These are phyloP conservation scores for Phytophthora melonis DNA, from an alignment of 352 stramenopile species.

Conservation along the genomic window DNA sequence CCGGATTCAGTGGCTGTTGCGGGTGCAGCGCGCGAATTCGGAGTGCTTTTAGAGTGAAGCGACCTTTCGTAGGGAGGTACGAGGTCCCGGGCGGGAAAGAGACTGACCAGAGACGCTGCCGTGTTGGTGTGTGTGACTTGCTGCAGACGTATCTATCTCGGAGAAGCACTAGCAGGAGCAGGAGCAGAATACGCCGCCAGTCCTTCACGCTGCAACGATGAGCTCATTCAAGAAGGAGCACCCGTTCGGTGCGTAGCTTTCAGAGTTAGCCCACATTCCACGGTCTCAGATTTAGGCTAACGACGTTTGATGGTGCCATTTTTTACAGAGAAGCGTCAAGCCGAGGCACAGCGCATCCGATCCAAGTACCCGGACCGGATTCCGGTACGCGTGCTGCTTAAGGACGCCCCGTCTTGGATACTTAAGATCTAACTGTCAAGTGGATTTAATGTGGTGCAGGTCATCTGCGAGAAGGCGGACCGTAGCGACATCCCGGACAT, in stretches of 20 bases:
- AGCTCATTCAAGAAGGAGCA: conserved; percentile 94
- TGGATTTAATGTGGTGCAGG: conserved; percentile 38
- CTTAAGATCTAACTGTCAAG: not conserved
- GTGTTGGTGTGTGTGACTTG: conserved; percentile 21
- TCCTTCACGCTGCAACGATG: conserved; percentile 50
- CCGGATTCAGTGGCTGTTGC: conserved; percentile 18
- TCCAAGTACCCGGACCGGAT: conserved; percentile 99
- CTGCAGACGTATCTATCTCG: conserved; percentile 36
- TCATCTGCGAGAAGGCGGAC: conserved; percentile 96
- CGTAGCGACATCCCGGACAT: conserved; percentile 99
- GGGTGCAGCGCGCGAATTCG: conserved; percentile 14
- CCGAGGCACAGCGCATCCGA: conserved; percentile 97
- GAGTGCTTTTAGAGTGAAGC: conserved; percentile 16
- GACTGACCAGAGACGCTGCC: conserved; percentile 28
- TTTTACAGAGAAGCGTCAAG: conserved; percentile 95
- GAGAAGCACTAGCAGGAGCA: conserved; percentile 16
- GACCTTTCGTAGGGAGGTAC: conserved; percentile 23
- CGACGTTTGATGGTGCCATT: conserved; percentile 26
- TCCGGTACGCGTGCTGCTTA: conserved; percentile 68
- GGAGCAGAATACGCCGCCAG: conserved; percentile 23
- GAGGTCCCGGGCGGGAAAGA: conserved; percentile 11
- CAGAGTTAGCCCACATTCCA: not conserved
- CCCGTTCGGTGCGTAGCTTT: conserved; percentile 72
- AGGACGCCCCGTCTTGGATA: not conserved
- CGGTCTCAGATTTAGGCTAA: conserved; percentile 16